Evolutionary conservation across 495 filamentous ascomycete genomes (phyloP).

Genomic region (Sordaria brevicollis): DNA sequence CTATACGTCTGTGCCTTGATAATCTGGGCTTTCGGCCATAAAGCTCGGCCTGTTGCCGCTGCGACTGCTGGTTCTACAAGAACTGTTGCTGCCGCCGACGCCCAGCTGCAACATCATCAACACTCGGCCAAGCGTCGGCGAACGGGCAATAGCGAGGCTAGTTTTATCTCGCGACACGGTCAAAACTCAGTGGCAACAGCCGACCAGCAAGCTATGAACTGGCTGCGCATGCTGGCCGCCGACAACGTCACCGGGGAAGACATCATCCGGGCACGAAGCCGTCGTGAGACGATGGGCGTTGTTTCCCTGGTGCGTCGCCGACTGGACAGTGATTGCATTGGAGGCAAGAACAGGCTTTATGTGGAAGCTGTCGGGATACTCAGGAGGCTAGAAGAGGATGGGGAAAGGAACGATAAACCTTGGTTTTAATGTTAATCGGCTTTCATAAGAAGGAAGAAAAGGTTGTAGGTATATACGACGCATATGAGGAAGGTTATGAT

Average conservation of each 20-base stretch:
- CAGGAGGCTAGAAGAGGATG: constrained; percentile 32
- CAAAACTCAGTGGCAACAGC: constrained; percentile 23
- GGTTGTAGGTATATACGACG: neutral
- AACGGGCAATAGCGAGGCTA: constrained; percentile 54
- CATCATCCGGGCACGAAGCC: constrained; percentile 16
- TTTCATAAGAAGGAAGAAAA: neutral
- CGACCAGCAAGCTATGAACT: constrained; percentile 37
- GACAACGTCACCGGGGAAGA: constrained; percentile 31
- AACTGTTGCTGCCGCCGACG: constrained; percentile 56
- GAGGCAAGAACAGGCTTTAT: constrained; percentile 27
- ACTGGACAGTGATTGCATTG: constrained; percentile 31
- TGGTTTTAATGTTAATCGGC: constrained; percentile 25
- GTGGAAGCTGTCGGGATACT: constrained; percentile 35
- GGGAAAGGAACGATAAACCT: constrained; percentile 9
- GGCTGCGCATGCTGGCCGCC: constrained; percentile 55
- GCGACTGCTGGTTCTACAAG: neutral
- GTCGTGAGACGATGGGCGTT: constrained; percentile 25
- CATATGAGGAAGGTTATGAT: neutral
- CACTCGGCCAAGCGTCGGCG: constrained; percentile 33
- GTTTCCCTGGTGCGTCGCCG: constrained; percentile 27
- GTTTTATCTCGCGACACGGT: constrained; percentile 37
- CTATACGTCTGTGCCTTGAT: constrained; percentile 37
- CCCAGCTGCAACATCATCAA: constrained; percentile 33
- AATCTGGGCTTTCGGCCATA: constrained; percentile 34
- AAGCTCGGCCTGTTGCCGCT: constrained; percentile 4